These are phyloP conservation scores for Ophiognomonia clavigignenti-juglandacearum DNA, from an alignment of 2,329 filamentous ascomycete genomes.

Conservation along the genomic window DNA sequence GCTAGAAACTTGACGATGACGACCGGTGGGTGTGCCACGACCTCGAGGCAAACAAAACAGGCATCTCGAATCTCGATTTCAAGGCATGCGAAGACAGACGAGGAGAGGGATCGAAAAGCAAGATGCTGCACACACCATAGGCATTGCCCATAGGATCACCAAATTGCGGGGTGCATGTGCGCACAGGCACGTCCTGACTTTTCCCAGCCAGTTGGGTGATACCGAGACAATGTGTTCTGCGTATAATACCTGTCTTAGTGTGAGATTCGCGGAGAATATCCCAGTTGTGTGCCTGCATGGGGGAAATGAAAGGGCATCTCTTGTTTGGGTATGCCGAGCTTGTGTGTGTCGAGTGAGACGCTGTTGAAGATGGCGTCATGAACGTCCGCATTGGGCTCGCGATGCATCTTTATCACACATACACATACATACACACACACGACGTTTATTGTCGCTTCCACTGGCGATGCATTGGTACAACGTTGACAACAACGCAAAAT, in stretches of 20 bases:
- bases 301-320: neutral
- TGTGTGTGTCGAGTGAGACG: neutral
- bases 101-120: neutral
- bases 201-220: constrained; percentile 2
- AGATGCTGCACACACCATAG: neutral
- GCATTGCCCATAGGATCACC: neutral
- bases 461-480: no score
- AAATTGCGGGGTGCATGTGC: constrained; percentile 14
- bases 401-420: neutral
- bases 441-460: no score
- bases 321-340: neutral
- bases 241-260: neutral
- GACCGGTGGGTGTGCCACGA: neutral
- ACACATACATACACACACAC: no score
- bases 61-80: no score
- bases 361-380: neutral
- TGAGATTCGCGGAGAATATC: neutral
- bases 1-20: no score
- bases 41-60: neutral
- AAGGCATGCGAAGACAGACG: neutral
- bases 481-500: no score
- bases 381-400: neutral
- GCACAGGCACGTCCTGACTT: neutral
- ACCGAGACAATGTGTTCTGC: neutral
- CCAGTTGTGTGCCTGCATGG: neutral